phyloP scores from a whole-genome alignment of 1,139 yeast genomes.

The Saccharomyces pastorianus region DNA sequence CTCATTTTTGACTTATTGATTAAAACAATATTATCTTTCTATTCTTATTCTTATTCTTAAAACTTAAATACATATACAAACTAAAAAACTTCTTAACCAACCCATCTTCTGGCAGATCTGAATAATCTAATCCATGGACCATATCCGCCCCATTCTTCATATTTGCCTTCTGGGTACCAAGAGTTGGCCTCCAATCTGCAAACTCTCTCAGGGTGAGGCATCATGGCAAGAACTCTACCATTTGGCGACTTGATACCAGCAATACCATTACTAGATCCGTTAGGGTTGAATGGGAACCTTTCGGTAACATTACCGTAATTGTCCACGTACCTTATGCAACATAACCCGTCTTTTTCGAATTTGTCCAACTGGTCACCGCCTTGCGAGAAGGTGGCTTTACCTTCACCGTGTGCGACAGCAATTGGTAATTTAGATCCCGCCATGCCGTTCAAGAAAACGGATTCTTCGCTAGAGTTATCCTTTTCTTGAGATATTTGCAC shows the following conservation, averaged over 20 bases:
- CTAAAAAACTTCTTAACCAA: conserved; percentile 36
- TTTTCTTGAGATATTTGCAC: conserved; percentile 63
- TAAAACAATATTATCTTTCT: no score
- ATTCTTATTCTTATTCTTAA: not conserved
- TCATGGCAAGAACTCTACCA: conserved; percentile 95
- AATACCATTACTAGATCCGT: conserved; percentile 90
- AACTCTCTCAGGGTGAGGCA: conserved; percentile 99
- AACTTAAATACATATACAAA: not conserved
- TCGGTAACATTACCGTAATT: conserved; percentile 81
- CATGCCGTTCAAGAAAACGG: conserved; percentile 84
- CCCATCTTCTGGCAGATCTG: conserved; percentile 94
- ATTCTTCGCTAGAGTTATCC: conserved; percentile 37
- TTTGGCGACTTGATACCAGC: conserved; percentile 85
- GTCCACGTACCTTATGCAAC: conserved; percentile 74
- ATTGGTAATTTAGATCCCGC: conserved; percentile 86
- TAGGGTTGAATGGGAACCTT: conserved; percentile 88
- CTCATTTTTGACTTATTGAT: not conserved
- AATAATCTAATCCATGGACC: conserved; percentile 96
- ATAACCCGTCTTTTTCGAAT: conserved; percentile 45
- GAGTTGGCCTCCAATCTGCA: conserved; percentile 82
- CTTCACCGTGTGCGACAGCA: conserved; percentile 99
- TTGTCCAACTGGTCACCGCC: conserved; percentile 35
- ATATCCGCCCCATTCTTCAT: conserved; percentile 55
- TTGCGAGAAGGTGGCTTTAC: conserved; percentile 64
- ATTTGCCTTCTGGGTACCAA: conserved; percentile 73